Conservation (phyloP, 768 basidiomycete species). For the Stropharia rugosoannulata region DNA sequence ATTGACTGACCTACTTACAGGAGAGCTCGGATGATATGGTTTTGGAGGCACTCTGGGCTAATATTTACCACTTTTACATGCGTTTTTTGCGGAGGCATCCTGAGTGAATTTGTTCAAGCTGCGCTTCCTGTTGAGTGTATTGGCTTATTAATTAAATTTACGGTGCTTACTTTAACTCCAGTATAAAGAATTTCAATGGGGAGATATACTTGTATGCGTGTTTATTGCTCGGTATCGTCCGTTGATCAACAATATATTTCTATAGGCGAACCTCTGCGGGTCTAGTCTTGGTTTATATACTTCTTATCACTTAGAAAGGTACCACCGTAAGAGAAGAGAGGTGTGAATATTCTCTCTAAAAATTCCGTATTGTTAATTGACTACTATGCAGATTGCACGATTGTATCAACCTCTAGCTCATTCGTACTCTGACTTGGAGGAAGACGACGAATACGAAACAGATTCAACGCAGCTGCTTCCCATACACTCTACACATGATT, state of each 20-base stretch:
- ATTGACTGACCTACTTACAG: conserved; percentile 33
- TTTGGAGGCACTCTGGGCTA: conserved; percentile 74
- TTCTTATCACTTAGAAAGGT: conserved; percentile 67
- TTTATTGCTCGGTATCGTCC: conserved; percentile 3
- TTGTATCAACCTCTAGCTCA: conserved; percentile 73
- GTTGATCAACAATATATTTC: not conserved
- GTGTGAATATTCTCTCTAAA: conserved; percentile 29
- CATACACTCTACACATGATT: conserved; percentile 28
- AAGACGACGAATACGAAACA: conserved; percentile 48
- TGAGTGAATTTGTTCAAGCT: conserved; percentile 83
- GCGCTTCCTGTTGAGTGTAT: conserved; percentile 61
- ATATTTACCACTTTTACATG: conserved; percentile 71
- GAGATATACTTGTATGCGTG: conserved; percentile 62
- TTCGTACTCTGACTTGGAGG: conserved; percentile 50
- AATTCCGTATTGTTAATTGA: not conserved
- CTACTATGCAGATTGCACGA: conserved; percentile 58
- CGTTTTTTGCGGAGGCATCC: conserved; percentile 75
- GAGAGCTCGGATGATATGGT: conserved; percentile 79
- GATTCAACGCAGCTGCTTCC: conserved; percentile 60
- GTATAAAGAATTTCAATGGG: conserved; percentile 72
- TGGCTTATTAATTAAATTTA: not conserved
- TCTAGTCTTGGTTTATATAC: conserved; percentile 66
- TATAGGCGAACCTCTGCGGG: conserved; percentile 79
- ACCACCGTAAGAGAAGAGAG: conserved; percentile 80
- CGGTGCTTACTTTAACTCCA: conserved; percentile 21